These are phyloP conservation scores for Solanum sparsipilum DNA, from an alignment of 257 asterid species.

Conservation along the genomic window DNA sequence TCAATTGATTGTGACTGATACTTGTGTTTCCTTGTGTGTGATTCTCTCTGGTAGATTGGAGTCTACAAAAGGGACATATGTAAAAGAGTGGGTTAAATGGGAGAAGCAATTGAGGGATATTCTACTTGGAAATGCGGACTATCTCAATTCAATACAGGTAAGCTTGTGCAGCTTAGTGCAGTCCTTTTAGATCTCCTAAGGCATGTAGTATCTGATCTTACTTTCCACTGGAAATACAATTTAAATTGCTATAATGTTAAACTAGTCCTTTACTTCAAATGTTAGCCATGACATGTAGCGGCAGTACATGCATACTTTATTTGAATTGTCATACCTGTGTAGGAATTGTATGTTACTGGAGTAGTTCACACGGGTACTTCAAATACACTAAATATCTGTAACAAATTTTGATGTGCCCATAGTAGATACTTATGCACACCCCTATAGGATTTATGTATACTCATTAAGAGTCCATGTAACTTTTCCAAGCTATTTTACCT, in stretches of 20 bases:
- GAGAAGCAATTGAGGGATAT: constrained; percentile 66
- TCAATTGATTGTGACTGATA: not conserved
- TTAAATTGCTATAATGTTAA: not conserved
- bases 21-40: not conserved
- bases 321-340: not conserved
- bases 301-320: not conserved
- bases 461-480: not conserved
- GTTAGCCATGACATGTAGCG: not conserved
- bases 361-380: not conserved
- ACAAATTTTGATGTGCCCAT: not conserved
- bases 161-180: not conserved
- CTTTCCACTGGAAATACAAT: not conserved
- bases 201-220: not conserved
- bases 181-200: not conserved
- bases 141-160: constrained; percentile 86
- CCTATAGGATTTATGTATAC: not conserved
- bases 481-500: not conserved
- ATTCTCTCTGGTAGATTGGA: constrained; percentile 45
- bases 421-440: not conserved
- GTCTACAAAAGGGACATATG: constrained; percentile 71
- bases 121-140: constrained; percentile 46
- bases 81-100: constrained; percentile 77
- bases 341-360: not conserved
- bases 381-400: not conserved
- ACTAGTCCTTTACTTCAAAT: not conserved